A percentile compares a stretch with the other conserved stretches of the same genome.
Conservation (phyloP, 805 yeast genomes). For the Candida ipomoeae region DNA sequence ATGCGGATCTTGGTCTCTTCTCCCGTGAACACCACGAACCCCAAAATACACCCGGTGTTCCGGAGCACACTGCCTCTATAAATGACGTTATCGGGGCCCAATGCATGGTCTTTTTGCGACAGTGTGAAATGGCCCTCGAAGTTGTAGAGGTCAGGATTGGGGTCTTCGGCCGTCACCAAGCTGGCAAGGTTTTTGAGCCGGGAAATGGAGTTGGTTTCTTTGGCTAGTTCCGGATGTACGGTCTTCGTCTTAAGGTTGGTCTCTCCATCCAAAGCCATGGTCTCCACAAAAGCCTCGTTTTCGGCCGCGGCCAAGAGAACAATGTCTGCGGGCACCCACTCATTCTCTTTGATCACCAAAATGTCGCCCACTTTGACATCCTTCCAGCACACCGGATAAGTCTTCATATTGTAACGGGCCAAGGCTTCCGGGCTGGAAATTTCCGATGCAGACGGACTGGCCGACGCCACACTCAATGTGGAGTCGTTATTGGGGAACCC, state of each 20-base stretch:
- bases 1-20: slow-evolving; percentile 93
- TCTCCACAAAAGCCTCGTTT: slow-evolving; percentile 72
- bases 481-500: slow-evolving; percentile 1
- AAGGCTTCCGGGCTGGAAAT: slow-evolving; percentile 8
- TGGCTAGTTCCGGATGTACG: slow-evolving; percentile 63
- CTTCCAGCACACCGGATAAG: slow-evolving; percentile 55
- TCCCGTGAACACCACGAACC: slow-evolving; percentile 87
- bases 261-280: slow-evolving; percentile 98
- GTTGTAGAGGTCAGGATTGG: slow-evolving; percentile 85
- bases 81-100: slow-evolving; percentile 77
- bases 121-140: slow-evolving; percentile 73
- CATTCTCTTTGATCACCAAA: slow-evolving; percentile 67
- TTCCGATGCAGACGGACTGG: slow-evolving; percentile 2
- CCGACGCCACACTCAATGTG: not conserved
- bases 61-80: slow-evolving; percentile 89
- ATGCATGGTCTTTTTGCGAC: slow-evolving; percentile 42
- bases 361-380: slow-evolving; percentile 85
- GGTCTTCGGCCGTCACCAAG: slow-evolving; percentile 75
- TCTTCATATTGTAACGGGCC: slow-evolving; percentile 29
- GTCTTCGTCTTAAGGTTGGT: slow-evolving; percentile 77
- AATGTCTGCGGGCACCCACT: slow-evolving; percentile 93
- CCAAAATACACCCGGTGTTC: slow-evolving; percentile 71
- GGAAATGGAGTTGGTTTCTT: slow-evolving; percentile 45
- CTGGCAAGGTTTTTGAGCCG: slow-evolving; percentile 50
- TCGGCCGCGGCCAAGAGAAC: slow-evolving; percentile 64